Conservation (phyloP, 352 stramenopile species). For the Pythium utonaiense region DNA sequence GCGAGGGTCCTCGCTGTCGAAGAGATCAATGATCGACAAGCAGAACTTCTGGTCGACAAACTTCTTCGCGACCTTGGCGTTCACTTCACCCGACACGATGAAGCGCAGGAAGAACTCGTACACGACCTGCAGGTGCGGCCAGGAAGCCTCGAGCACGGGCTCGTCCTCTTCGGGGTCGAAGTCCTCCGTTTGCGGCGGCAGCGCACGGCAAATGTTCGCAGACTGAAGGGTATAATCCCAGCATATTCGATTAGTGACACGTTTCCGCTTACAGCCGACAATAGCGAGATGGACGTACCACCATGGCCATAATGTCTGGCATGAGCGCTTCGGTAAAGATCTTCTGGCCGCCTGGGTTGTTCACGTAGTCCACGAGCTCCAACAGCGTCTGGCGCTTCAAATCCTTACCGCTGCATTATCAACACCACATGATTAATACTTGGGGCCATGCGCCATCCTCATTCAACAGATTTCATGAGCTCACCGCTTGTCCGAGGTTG, state of each 20-base stretch:
- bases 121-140: slow-evolving; percentile 97
- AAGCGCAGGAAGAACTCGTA: slow-evolving; percentile 99
- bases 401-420: slow-evolving; percentile 79
- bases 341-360: slow-evolving; percentile 93
- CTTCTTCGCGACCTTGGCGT: slow-evolving; percentile 96
- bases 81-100: slow-evolving; percentile 95
- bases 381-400: slow-evolving; percentile 99
- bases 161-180: slow-evolving; percentile 99
- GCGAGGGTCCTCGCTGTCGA: slow-evolving; percentile 95
- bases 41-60: slow-evolving; percentile 96
- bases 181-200: slow-evolving; percentile 93
- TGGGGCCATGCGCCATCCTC: too few species aligned
- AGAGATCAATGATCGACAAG: slow-evolving; percentile 78
- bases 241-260: neutral
- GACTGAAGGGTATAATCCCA: slow-evolving; percentile 30
- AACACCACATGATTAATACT: too few species aligned
- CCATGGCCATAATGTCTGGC: slow-evolving; percentile 93
- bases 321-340: slow-evolving; percentile 98
- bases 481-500: slow-evolving; percentile 90
- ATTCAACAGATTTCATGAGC: too few species aligned
- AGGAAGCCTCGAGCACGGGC: slow-evolving; percentile 95
- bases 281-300: slow-evolving; percentile 37
- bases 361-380: slow-evolving; percentile 99
- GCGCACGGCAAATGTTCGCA: slow-evolving; percentile 93
- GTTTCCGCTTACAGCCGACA: too few species aligned